Conservation (phyloP, 345 rosid genomes). For the Reutealis trisperma region DNA sequence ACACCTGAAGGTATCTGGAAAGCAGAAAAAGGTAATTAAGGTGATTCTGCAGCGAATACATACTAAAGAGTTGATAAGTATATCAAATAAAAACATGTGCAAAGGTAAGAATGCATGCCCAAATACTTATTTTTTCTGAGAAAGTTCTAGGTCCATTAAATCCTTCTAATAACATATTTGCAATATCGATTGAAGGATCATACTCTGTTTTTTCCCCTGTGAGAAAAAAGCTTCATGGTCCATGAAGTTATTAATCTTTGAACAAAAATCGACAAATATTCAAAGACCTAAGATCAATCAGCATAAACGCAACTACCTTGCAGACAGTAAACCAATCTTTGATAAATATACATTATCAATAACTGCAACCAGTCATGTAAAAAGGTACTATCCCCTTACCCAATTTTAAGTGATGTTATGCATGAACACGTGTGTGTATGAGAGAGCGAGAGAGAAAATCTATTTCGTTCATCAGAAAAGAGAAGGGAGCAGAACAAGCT, state of each 20-base stretch:
- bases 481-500: not conserved
- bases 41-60: not conserved
- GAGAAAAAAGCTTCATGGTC: not conserved
- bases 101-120: not conserved
- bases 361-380: not conserved
- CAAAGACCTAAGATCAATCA: not conserved
- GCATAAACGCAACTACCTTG: not conserved
- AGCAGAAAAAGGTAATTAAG: conserved; percentile 25
- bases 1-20: conserved; percentile 70
- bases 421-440: not conserved
- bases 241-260: not conserved
- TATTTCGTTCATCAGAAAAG: not conserved
- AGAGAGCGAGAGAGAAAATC: not conserved
- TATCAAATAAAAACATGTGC: not conserved
- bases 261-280: conserved; percentile 1
- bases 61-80: not conserved
- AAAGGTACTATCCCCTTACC: not conserved
- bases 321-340: not conserved
- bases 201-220: not conserved
- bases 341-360: not conserved
- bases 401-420: not conserved
- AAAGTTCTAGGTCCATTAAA: not conserved
- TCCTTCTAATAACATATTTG: not conserved
- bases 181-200: not conserved
- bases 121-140: not conserved